Evolutionary conservation across 106 monocot species (phyloP).

Genomic region (Cymbidium sinense): DNA sequence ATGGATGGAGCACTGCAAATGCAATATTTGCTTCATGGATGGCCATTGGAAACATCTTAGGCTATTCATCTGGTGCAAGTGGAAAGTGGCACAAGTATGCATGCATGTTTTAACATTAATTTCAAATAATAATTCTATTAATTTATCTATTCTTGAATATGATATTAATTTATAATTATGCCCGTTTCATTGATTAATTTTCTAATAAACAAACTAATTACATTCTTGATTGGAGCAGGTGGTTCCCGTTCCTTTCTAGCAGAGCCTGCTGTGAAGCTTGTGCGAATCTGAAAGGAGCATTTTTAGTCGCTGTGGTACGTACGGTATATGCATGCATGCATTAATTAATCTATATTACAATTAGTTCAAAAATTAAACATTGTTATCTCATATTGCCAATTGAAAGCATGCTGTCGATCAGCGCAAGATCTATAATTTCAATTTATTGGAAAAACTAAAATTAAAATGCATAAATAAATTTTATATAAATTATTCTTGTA

Average conservation of each 20-base stretch:
- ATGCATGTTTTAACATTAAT: constrained; percentile 27
- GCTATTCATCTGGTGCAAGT: constrained; percentile 83
- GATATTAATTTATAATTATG: background rate
- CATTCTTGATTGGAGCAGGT: constrained; percentile 32
- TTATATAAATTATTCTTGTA: too few species aligned
- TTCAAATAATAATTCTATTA: background rate
- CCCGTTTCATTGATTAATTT: background rate
- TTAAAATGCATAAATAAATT: too few species aligned
- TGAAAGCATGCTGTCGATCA: too few species aligned
- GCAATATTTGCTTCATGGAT: constrained; percentile 98
- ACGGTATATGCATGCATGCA: too few species aligned
- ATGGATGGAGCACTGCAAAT: constrained; percentile 61
- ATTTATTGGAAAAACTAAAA: too few species aligned
- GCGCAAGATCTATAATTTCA: too few species aligned
- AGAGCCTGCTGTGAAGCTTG: constrained; percentile 94
- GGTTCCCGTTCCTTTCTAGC: constrained; percentile 88
- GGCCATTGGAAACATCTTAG: constrained; percentile 93
- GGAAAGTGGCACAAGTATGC: constrained; percentile 76
- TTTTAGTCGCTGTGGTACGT: constrained; percentile 83
- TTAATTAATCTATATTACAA: too few species aligned
- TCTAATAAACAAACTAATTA: background rate
- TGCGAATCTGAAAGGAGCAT: constrained; percentile 92
- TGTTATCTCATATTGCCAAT: too few species aligned
- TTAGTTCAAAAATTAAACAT: too few species aligned
- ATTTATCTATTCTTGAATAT: background rate